These are phyloP conservation scores for Oryza officinalis DNA, from an alignment of 176 grass and related monocot species.

Conservation along the genomic window DNA sequence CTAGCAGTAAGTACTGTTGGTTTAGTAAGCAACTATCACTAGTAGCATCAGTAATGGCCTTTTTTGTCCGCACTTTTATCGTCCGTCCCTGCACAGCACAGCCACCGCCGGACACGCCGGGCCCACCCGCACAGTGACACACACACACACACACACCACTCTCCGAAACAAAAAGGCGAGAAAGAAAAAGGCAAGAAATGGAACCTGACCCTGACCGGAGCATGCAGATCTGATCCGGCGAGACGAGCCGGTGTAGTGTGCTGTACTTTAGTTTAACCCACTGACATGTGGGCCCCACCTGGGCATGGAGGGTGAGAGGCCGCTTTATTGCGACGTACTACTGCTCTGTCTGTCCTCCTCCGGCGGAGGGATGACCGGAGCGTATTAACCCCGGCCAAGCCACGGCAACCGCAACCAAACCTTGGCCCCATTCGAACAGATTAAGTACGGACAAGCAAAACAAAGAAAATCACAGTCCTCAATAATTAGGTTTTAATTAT, in stretches of 20 bases:
- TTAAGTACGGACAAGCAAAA: no score
- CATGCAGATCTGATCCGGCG: constrained; percentile 27
- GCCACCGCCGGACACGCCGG: neutral
- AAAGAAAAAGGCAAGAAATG: neutral
- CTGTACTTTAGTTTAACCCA: constrained; percentile 22
- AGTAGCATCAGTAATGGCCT: neutral
- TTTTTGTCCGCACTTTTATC: constrained; percentile 12
- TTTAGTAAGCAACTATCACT: neutral
- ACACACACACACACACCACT: neutral
- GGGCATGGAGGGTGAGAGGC: neutral
- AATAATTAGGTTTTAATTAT: no score
- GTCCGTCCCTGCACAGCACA: neutral
- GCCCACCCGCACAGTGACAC: neutral
- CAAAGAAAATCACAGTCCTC: no score
- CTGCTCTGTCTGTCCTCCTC: no score
- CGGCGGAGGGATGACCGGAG: neutral
- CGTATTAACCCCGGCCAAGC: constrained; percentile 18
- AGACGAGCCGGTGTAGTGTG: neutral
- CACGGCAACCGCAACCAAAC: constrained; percentile 1
- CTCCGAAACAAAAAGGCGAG: neutral
- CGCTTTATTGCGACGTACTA: constrained; percentile 24
- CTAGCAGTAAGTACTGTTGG: neutral
- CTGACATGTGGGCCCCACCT: neutral
- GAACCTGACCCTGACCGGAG: constrained; percentile 1
- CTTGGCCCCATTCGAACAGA: no score